phyloP scores from a whole-genome alignment of 768 basidiomycete genomes.

The Termitomyces sp. region DNA sequence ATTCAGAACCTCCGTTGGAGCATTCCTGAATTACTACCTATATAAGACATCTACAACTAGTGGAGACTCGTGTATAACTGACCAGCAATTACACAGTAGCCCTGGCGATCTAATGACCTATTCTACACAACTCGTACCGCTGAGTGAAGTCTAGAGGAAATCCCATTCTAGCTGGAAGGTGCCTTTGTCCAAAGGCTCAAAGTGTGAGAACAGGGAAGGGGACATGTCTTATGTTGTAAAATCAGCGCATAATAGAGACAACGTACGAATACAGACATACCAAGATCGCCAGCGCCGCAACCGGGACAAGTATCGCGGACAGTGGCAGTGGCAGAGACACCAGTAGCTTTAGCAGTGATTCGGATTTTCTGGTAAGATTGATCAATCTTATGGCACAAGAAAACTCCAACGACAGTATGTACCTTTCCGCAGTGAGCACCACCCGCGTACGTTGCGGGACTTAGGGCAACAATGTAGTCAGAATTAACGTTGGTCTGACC shows the following conservation, averaged over 20 bases:
- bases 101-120: neutral
- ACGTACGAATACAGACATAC: conserved; percentile 4
- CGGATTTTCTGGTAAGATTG: conserved; percentile 7
- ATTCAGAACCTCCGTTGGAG: neutral
- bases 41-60: neutral
- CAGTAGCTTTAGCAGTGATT: conserved; percentile 12
- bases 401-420: neutral
- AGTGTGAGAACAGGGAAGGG: conserved; percentile 15
- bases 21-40: neutral
- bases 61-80: neutral
- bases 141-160: conserved; percentile 6
- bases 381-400: neutral
- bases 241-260: neutral
- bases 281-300: conserved; percentile 15
- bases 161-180: conserved; percentile 11
- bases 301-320: conserved; percentile 18
- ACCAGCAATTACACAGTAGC: conserved; percentile 1
- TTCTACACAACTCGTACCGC: neutral
- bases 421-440: conserved; percentile 18
- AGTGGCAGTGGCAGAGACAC: conserved; percentile 14
- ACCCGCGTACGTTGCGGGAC: conserved; percentile 11
- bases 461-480: conserved; percentile 21
- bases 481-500: conserved; percentile 15
- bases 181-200: conserved; percentile 12
- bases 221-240: conserved; percentile 14